Evolutionary conservation across 305 asterid genomes (phyloP), one percentile per base, ranked within the genome.

Genomic region (Fraxinus nigra): DNA sequence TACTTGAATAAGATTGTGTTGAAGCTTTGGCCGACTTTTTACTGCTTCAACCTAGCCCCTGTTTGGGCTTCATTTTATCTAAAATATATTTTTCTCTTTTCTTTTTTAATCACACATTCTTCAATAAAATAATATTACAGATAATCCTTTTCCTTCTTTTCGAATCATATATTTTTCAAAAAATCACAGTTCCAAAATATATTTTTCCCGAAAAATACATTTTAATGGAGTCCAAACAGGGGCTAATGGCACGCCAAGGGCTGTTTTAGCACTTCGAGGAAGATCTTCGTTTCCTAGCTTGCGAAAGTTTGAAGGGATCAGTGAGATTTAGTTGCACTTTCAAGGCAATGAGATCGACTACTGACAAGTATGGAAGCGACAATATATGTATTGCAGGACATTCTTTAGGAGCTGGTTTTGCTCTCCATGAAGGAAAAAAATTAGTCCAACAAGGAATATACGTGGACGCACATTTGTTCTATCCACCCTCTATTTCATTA

Each of bases 371-470:
- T 22, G 97, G 99, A 13, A 91, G 97, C 76, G 88, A 82, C 85
- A 93, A 88, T 14, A 88, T 94, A 16, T 93, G 98, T 32, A 82
- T 93, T 1, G 94, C 98, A 0, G 98, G 99, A 6, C 99, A 97
- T 81, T 93, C 99, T 4, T 83, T 94, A 34, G 99, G 98, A 14
- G 98, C 97, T 5, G 99, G 98, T 14, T 93, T 97, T 76, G 98
- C 98, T 20, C 98, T 97, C 63, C 98, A 97, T 87, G 93, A 93
- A 0, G 99, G 99, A 37, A 97, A 97, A 84, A 88, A 91, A 5
- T 81, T 97, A 63, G 98, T 98, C n/a, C 93, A 91, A 88, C 92
- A 93, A 75, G 98, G 93, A 22, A 83, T 94, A 18, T 90, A 86
- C 8, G 95, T 96, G 43, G 98, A 97, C 89, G 94, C 98, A 5